These are phyloP conservation scores for Phaeosphaeriaceae sp. DNA, from an alignment of 2,329 filamentous ascomycete species.

Conservation along the genomic window DNA sequence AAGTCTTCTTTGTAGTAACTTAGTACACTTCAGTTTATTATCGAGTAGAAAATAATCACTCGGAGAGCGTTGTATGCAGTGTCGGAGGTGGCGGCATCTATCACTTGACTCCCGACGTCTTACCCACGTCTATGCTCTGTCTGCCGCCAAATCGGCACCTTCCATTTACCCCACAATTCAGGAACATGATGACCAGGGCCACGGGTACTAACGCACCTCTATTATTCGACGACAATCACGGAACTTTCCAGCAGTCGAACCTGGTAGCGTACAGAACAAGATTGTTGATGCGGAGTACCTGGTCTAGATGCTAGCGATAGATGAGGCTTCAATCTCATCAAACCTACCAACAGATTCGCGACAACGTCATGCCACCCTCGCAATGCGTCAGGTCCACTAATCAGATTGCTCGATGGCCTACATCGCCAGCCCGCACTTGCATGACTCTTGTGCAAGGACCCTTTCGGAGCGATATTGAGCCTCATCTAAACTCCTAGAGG, in stretches of 20 bases:
- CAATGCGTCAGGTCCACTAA: neutral
- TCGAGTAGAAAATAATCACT: too few relatives aligned
- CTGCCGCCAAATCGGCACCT: neutral
- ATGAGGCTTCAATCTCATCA: neutral
- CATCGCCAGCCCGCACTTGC: neutral
- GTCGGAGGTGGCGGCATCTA: too few relatives aligned
- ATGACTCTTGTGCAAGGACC: neutral
- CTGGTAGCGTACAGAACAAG: neutral
- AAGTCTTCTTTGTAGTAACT: too few relatives aligned
- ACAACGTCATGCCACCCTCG: neutral
- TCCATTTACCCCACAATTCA: neutral
- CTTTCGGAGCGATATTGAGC: constrained; percentile 9
- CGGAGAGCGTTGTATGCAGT: too few relatives aligned
- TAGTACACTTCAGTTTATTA: too few relatives aligned
- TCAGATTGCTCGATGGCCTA: neutral
- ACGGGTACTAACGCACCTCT: neutral
- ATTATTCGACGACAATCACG: neutral
- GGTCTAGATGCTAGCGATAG: neutral
- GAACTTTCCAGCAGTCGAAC: neutral
- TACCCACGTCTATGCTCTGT: too few relatives aligned
- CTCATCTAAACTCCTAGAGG: constrained; percentile 10
- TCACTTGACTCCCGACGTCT: too few relatives aligned
- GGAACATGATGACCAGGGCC: neutral
- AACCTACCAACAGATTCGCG: neutral
- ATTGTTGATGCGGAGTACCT: constrained; percentile 3